Conservation (phyloP, 306 rosid species). For the Mimosa bimucronata region DNA sequence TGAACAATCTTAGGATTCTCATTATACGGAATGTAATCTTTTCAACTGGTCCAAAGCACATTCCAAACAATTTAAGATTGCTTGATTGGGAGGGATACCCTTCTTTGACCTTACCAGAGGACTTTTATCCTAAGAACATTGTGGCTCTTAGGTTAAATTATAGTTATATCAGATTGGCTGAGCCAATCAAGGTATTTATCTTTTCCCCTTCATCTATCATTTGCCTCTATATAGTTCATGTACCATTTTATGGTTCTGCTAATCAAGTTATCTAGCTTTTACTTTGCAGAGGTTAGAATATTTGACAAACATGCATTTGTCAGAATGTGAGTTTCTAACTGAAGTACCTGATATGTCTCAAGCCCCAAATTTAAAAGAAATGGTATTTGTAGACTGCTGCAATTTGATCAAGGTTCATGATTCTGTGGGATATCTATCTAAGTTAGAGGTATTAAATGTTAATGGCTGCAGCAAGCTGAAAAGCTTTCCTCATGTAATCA, state of each 20-base stretch:
- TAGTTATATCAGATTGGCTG: not conserved
- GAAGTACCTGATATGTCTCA: not conserved
- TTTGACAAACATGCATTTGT: not conserved
- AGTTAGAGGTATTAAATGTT: not conserved
- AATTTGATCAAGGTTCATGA: slow-evolving; percentile 4
- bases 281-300: not conserved
- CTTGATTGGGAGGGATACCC: not conserved
- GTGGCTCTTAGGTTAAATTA: not conserved
- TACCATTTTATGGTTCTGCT: not conserved
- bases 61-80: not conserved
- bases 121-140: not conserved
- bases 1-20: not conserved
- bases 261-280: not conserved
- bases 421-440: not conserved
- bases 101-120: not conserved
- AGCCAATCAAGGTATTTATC: not conserved
- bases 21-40: not conserved
- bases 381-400: not conserved
- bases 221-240: not conserved
- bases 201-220: not conserved
- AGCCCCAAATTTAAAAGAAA: not conserved
- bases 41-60: not conserved
- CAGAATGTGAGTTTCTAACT: not conserved
- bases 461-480: not conserved
- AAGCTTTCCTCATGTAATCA: not conserved